Evolutionary conservation across 129 eudicot genomes (phyloP), one percentile per base, ranked within the genome.

Genomic region (Flaveria trinervia): DNA sequence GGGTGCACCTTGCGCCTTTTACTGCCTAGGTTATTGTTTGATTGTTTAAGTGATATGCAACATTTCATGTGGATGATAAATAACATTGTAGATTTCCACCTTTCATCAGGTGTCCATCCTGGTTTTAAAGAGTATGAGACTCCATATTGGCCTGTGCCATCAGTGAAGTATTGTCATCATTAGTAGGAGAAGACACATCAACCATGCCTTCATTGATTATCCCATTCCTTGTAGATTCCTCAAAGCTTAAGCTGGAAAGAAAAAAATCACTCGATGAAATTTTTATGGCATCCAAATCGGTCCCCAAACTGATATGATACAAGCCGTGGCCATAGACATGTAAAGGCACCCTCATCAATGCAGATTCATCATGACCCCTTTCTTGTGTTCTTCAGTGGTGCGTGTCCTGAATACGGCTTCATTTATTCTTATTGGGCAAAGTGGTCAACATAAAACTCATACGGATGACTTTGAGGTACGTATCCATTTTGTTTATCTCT

Each of bases 121-220:
- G 77, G 85, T 89, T 65, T 46, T 92, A 77, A 85, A 84, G 60
- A 83, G 68, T 87, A 86, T n/a, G 91, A 84, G 52, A 78, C 96
- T 68, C 96, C 97, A 26, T 85, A 81, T 41, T 92, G 56, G 93
- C 90, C 12, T 89, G 97, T 84, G 96, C 97, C 14, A 52, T 87
- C 79, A 84, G 81, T 81, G 96, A 92, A 86, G 91, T 88, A 45
- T 74, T 92, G 51, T 70, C 83, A 75, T 80, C 84, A 25, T 50
- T 92, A 60, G 67, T 59, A 33, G 88, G 79, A 79, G 90, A 81
- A 61, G 86, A 74, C 61, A 43, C 51, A 14, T 84, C 89, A 46
- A 68, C 71, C 70, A 68, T 72, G 78, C 91, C 90, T 69, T 80
- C 86, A n/a, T 80, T 92, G 57, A 73, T 89, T 61, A 72, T 89